Percentiles rank a stretch among this genome's conserved stretches.
Evolutionary conservation across 257 asterid genomes (phyloP).

Genomic region (Verbena officinalis): DNA sequence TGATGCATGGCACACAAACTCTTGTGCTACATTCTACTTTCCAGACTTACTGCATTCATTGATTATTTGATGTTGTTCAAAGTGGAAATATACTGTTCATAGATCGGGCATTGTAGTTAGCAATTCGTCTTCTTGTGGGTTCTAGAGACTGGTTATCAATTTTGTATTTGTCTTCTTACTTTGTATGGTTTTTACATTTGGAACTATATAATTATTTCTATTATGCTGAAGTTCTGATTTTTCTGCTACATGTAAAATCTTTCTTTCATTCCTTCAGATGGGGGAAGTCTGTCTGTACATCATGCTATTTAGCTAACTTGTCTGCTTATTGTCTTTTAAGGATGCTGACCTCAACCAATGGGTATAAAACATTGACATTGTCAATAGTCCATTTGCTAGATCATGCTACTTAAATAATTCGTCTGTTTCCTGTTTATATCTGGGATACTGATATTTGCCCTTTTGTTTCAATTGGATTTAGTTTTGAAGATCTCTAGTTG

Average conservation of each 20-base stretch:
- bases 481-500: neutral
- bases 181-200: neutral
- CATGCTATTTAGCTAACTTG: neutral
- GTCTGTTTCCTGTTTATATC: constrained; percentile 29
- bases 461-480: constrained; percentile 36
- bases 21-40: constrained; percentile 13
- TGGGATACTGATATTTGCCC: constrained; percentile 24
- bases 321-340: constrained; percentile 7
- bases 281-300: constrained; percentile 5
- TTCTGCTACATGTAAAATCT: neutral
- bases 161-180: neutral
- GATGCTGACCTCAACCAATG: constrained; percentile 4
- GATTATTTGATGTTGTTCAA: constrained; percentile 14
- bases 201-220: constrained; percentile 12
- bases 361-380: constrained; percentile 9
- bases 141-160: constrained; percentile 11
- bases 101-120: constrained; percentile 17
- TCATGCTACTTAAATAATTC: constrained; percentile 20
- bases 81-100: constrained; percentile 6
- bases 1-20: neutral
- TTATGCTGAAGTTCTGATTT: neutral
- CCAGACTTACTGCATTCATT: constrained; percentile 3
- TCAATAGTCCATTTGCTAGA: constrained; percentile 8
- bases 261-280: neutral
- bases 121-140: constrained; percentile 14